Evolutionary conservation across 495 filamentous ascomycete species (phyloP).

Genomic region (Ascobolus immersus): DNA sequence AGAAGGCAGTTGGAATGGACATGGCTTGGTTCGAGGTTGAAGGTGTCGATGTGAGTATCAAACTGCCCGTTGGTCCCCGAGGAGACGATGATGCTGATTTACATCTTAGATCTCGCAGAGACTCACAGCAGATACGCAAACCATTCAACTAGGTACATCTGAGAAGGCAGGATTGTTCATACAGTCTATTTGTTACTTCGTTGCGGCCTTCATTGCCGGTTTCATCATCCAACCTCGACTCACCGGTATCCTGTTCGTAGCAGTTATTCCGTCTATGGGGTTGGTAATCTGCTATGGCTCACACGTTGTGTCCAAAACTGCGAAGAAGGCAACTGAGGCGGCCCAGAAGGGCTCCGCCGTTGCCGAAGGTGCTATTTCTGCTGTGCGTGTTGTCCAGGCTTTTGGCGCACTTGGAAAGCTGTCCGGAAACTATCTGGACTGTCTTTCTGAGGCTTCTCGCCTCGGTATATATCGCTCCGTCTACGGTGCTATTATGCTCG

Average conservation of each 20-base stretch:
- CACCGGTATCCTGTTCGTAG: conserved; percentile 21
- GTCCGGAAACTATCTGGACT: conserved; percentile 17
- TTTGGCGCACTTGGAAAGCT: conserved; percentile 23
- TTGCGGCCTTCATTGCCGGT: conserved; percentile 27
- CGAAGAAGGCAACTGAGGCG: conserved; percentile 7
- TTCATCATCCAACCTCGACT: conserved; percentile 26
- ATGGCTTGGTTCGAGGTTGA: conserved; percentile 19
- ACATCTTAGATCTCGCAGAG: conserved; percentile 14
- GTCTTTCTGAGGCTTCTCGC: conserved; percentile 11
- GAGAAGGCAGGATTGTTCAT: conserved; percentile 28
- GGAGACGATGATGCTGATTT: conserved; percentile 1
- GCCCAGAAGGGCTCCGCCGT: conserved; percentile 18
- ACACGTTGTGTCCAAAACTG: conserved; percentile 11
- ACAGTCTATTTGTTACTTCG: conserved; percentile 23
- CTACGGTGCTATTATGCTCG: conserved; percentile 17
- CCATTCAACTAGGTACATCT: conserved; percentile 21
- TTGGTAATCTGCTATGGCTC: conserved; percentile 18
- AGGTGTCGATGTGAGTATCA: conserved; percentile 16
- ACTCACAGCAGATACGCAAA: conserved; percentile 20
- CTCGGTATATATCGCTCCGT: conserved; percentile 15
- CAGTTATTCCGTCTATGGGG: conserved; percentile 20
- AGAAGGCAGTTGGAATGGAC: conserved; percentile 18
- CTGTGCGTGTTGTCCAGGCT: conserved; percentile 28
- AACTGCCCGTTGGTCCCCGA: neutral
- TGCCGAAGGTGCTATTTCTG: conserved; percentile 25